Conservation (phyloP, 306 rosid genomes). For the Gillenia trifoliata region DNA sequence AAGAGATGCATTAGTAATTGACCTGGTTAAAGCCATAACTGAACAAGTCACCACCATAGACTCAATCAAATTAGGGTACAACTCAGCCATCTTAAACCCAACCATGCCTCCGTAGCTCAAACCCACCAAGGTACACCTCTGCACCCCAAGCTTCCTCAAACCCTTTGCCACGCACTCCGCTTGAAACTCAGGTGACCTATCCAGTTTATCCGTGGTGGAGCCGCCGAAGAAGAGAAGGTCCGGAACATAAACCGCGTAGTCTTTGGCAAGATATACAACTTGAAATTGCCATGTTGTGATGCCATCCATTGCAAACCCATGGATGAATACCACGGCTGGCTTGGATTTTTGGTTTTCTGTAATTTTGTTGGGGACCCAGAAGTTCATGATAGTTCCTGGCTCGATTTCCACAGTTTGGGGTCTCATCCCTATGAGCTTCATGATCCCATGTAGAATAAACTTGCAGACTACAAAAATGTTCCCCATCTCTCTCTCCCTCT, state of each 20-base stretch:
- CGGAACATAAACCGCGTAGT: constrained; percentile 35
- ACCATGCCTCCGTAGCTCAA: constrained; percentile 46
- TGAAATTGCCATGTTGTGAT: constrained; percentile 43
- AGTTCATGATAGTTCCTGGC: constrained; percentile 36
- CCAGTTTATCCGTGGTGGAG: constrained; percentile 29
- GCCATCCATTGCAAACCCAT: constrained; percentile 32
- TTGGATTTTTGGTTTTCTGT: neutral
- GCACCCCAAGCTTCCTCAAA: constrained; percentile 33
- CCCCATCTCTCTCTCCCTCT: constrained; percentile 14
- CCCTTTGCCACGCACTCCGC: constrained; percentile 43
- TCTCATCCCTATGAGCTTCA: constrained; percentile 24
- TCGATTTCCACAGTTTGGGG: constrained; percentile 30
- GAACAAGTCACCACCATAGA: constrained; percentile 32
- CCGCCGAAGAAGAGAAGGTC: constrained; percentile 39
- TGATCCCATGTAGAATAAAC: neutral
- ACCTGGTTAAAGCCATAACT: constrained; percentile 28
- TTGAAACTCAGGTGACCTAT: constrained; percentile 37
- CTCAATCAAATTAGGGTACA: constrained; percentile 33
- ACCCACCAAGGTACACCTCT: constrained; percentile 34
- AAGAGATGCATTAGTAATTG: constrained; percentile 14
- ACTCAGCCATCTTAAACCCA: constrained; percentile 37
- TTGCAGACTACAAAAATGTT: constrained; percentile 27
- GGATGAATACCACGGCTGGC: constrained; percentile 36
- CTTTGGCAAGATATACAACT: constrained; percentile 24
- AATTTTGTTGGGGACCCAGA: constrained; percentile 28